phyloP scores from a whole-genome alignment of 2,329 filamentous ascomycete species.

The Clonostachys sp. region DNA sequence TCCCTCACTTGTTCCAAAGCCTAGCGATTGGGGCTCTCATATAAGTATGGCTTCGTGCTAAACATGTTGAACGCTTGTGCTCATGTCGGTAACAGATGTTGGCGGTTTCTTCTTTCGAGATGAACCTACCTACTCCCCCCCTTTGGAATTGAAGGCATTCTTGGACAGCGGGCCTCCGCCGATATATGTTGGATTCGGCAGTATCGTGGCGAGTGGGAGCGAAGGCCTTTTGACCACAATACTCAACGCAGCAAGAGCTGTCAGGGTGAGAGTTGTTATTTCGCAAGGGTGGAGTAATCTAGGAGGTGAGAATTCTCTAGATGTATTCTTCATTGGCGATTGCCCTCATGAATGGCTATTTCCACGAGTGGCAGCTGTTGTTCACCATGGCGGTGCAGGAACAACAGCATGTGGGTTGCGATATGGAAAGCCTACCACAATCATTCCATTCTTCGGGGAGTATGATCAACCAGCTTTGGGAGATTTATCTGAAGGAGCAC shows the following conservation, averaged over 20 bases:
- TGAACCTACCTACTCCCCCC: conserved; percentile 31
- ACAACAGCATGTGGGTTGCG: conserved; percentile 61
- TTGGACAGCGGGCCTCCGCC: conserved; percentile 52
- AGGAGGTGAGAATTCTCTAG: conserved; percentile 42
- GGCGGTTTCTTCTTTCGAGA: conserved; percentile 14
- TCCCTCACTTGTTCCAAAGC: conserved; percentile 60
- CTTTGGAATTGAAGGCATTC: conserved; percentile 47
- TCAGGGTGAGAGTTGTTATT: conserved; percentile 55
- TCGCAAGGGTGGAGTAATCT: conserved; percentile 63
- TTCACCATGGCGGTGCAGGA: conserved; percentile 62
- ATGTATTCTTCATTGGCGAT: conserved; percentile 58
- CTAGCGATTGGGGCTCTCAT: conserved; percentile 54
- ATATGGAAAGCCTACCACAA: conserved; percentile 55
- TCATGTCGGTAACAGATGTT: conserved; percentile 5
- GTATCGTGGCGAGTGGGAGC: conserved; percentile 61
- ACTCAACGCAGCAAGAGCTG: conserved; percentile 50
- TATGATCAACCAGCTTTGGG: neutral
- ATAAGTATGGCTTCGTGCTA: conserved; percentile 41
- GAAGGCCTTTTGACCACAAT: conserved; percentile 52
- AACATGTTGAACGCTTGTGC: conserved; percentile 38
- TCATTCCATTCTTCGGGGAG: conserved; percentile 63
- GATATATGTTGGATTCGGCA: conserved; percentile 64
- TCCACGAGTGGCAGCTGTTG: conserved; percentile 49
- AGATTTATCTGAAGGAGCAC: too few species aligned
- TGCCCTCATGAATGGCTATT: conserved; percentile 66